Evolutionary conservation across 768 basidiomycete genomes (phyloP), one percentile per base, ranked within the genome.

Genomic region (Hypholoma fasciculare): DNA sequence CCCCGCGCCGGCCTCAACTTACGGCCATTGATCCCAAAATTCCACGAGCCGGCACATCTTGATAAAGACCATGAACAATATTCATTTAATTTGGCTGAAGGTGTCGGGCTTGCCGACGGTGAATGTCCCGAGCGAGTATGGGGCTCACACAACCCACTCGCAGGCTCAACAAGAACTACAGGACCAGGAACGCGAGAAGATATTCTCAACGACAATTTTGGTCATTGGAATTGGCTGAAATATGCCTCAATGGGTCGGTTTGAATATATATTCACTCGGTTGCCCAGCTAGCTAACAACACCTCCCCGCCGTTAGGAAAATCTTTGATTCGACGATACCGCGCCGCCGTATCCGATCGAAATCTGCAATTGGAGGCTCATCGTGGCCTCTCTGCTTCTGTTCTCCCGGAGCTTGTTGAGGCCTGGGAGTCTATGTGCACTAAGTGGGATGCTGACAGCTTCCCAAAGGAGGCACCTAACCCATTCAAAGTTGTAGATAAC

Each of bases 91-190:
- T 66, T 59, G 27, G 37, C 63, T 7, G 48, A 42, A 0, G 65
- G 69, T 5, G 60, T 64, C 26, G 74, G 70, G 3, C 59, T 65
- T 0, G 67, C 67, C 1, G 73, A 75, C 54, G 65, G 72, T 0
- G 74, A 79, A 50, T 68, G 57, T 0, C 67, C 71, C 0, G 76
- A 79, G 43, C 59, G 66, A 0, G 57, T 63, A 0, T 79, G 78
- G 78, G 43, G 70, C 0, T 52, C 30, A 0, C 50, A 66, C 9
- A 74, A 76, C 52, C 52, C 57, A 0, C 59, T 64, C 0, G 70
- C 69, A 1, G 56, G 62, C 3, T 68, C 71, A 23, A 77, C 73
- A 0, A 63, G 66, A 5, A 72, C 73, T 27, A 74, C 72, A 70
- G 72, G 71, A 0, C 71, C 71, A 0, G 72, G 72, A 0, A 56